phyloP scores from a whole-genome alignment of 306 rosid species.

The Malus sylvestris region DNA sequence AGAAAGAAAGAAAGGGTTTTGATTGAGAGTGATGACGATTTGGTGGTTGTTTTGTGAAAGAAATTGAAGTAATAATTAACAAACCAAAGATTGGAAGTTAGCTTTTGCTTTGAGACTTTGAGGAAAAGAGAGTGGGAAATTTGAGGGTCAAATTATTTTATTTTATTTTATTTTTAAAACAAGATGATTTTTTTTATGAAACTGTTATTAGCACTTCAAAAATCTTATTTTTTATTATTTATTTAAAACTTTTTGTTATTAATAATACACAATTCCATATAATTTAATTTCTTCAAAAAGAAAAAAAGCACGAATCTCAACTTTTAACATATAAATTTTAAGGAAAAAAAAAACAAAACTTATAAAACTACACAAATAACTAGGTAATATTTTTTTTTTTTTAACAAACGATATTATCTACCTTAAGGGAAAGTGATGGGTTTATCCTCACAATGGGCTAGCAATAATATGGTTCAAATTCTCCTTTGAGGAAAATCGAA shows the following conservation, averaged over 20 bases:
- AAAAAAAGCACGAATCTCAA: not conserved
- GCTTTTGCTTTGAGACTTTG: slow-evolving; percentile 30
- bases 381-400: no score
- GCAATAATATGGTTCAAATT: no score
- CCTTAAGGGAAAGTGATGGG: accelerated
- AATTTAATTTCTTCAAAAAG: no score
- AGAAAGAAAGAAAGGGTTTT: not conserved
- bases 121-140: not conserved
- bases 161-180: not conserved
- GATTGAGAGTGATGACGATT: slow-evolving; percentile 31
- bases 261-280: not conserved
- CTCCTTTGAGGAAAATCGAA: accelerated
- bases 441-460: no score
- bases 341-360: no score
- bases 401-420: no score
- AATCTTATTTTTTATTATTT: no score
- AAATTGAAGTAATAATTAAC: slow-evolving; percentile 32
- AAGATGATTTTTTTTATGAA: not conserved
- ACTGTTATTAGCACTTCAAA: no score
- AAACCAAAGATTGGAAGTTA: slow-evolving; percentile 49
- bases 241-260: no score
- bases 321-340: no score
- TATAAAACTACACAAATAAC: no score
- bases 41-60: slow-evolving; percentile 38
- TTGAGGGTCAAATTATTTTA: not conserved